Base-by-base conservation (phyloP, 208 protist genomes). In the Acanthamoeba triangularis region DNA sequence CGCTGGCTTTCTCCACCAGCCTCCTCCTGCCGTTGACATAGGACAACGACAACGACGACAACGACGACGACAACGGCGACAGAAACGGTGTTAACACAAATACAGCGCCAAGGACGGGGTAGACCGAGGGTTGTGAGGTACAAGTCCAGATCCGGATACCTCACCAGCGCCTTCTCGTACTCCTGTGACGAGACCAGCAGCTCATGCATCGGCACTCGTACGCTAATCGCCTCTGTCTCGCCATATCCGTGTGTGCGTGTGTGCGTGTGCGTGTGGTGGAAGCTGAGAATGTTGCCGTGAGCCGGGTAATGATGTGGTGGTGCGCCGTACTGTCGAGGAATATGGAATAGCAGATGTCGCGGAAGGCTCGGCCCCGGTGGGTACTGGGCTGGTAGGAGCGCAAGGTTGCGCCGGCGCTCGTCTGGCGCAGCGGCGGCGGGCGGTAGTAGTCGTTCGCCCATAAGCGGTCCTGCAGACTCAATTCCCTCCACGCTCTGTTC, bases 161-260 rank as follows among this genome's bases (percentile, higher is more conserved):
- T 63, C 59, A 63, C 59, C 59, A 72, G n/a, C 65, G 65, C 65
- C 65, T 37, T 30, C 65, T 72, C 65, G 65, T 72, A 72, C 4
- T 72, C 65, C 6, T 30, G 10, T 3, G 28, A 16, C n/a, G 65
- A 11, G n/a, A 72, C 10, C 10, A 72, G 30, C 65, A 72, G 25
- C 65, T 30, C 65, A 8, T 18, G n/a, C n/a, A 72, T 30, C 65
- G 65, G 65, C 25, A 72, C n/a, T 18, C 35, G 65, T 7, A 72
- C 65, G 8, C 11, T 37, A 3, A 72, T 33, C 10, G 11, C 8
- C 11, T 37, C 65, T 72, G 65, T 30, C 14, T 3, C 25, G 25
- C 30, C 61, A 30, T 10, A 67, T 30, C 0, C 18, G 18, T 67
- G 56, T 63, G 18, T 16, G 20, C 6, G 14, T 25, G 56, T 7